Conservation (phyloP, 192 early-diverging fungal genomes). For the Backusella westeae region DNA sequence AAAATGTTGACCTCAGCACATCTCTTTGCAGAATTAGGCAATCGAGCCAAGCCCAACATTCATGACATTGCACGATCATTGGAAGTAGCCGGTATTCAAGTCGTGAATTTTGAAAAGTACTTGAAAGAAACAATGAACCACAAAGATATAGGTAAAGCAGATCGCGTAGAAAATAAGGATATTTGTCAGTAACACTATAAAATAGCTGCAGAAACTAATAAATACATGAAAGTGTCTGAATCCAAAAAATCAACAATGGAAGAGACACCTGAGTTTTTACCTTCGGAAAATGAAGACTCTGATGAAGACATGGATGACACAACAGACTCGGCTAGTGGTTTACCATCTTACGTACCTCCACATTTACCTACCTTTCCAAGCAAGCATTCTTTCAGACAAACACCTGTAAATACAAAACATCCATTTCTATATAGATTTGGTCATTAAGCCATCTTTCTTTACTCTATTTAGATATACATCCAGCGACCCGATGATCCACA, state of each 20-base stretch:
- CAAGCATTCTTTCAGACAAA: constrained; percentile 58
- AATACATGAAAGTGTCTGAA: background rate
- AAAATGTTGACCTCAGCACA: constrained; percentile 44
- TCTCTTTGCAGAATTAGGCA: constrained; percentile 50
- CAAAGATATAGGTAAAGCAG: background rate
- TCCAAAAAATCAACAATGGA: constrained; percentile 30
- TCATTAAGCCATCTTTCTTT: background rate
- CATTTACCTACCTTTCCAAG: constrained; percentile 51
- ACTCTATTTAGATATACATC: constrained; percentile 44
- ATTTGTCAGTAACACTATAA: background rate
- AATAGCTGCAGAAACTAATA: constrained; percentile 4
- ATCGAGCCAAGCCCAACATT: constrained; percentile 48
- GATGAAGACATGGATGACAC: constrained; percentile 23
- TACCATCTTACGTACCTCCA: constrained; percentile 45
- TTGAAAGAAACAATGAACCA: constrained; percentile 12
- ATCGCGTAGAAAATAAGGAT: background rate
- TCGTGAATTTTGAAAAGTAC: constrained; percentile 37
- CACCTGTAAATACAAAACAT: constrained; percentile 40
- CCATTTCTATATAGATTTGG: background rate
- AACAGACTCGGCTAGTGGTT: constrained; percentile 18
- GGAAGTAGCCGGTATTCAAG: constrained; percentile 36
- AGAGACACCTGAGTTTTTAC: constrained; percentile 32
- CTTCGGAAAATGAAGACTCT: constrained; percentile 38
- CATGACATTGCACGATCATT: constrained; percentile 49
- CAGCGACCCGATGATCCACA: constrained; percentile 50